phyloP scores from a whole-genome alignment of 306 rosid species.

The Prunus kanzakura region DNA sequence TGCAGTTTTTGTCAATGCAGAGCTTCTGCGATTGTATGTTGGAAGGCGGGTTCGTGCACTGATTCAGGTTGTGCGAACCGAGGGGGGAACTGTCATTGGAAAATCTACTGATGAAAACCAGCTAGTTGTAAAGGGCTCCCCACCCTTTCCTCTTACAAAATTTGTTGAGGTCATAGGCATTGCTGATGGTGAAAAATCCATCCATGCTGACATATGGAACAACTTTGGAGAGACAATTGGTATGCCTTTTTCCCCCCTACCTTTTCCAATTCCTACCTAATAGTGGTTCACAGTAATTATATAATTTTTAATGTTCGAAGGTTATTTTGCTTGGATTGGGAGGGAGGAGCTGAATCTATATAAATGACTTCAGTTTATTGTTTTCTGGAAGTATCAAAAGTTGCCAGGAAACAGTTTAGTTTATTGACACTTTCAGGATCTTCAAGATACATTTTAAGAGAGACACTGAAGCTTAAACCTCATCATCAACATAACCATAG shows the following conservation, averaged over 20 bases:
- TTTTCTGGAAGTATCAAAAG: neutral
- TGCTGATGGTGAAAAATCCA: constrained; percentile 71
- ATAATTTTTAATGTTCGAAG: neutral
- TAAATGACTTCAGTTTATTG: neutral
- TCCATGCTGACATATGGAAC: constrained; percentile 71
- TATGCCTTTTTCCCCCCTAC: constrained; percentile 9
- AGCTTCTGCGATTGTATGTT: constrained; percentile 48
- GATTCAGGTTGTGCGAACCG: constrained; percentile 62
- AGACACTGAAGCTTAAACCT: neutral
- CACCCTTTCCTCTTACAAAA: constrained; percentile 45
- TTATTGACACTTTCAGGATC: neutral
- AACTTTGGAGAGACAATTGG: constrained; percentile 82
- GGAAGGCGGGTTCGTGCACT: constrained; percentile 77
- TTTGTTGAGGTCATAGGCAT: constrained; percentile 86
- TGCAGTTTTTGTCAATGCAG: constrained; percentile 73
- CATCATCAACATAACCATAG: neutral
- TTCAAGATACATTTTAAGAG: neutral
- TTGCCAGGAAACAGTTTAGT: neutral
- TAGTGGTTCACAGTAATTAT: neutral
- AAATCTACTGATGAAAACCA: constrained; percentile 74
- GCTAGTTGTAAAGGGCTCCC: constrained; percentile 58
- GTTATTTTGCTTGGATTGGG: neutral
- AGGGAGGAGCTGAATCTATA: neutral
- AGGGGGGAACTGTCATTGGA: constrained; percentile 54
- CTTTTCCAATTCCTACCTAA: neutral